phyloP scores from a whole-genome alignment of 2,329 filamentous ascomycete genomes.

The Exutisphaerella laricina region DNA sequence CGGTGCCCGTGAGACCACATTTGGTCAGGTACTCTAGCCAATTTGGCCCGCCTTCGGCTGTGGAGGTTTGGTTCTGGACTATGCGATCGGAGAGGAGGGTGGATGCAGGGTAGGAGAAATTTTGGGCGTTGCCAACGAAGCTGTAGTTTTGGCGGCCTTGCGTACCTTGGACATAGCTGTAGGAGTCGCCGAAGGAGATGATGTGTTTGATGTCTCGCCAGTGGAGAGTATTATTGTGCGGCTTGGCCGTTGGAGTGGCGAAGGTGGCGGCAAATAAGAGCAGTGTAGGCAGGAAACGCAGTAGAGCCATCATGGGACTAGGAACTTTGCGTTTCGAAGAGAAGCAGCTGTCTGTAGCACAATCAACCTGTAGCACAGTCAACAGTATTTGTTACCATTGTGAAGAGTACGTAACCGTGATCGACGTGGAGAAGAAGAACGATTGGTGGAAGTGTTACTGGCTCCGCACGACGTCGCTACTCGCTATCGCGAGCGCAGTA shows the following conservation, averaged over 20 bases:
- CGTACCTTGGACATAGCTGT: conserved; percentile 51
- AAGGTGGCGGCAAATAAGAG: background rate
- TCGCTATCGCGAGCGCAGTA: background rate
- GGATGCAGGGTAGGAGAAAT: conserved; percentile 42
- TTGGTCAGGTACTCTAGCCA: conserved; percentile 51
- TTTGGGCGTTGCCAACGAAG: conserved; percentile 51
- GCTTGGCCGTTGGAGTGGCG: background rate
- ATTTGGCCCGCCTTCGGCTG: conserved; percentile 50
- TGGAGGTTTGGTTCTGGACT: conserved; percentile 47
- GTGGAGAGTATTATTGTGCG: conserved; percentile 31
- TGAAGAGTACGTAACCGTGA: background rate
- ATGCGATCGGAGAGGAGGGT: conserved; percentile 46
- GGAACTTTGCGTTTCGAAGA: too few species aligned
- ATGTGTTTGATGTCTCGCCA: conserved; percentile 36
- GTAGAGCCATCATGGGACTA: too few species aligned
- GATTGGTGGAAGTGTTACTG: background rate
- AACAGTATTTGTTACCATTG: too few species aligned
- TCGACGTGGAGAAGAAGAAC: background rate
- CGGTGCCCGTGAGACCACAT: conserved; percentile 39
- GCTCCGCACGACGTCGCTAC: background rate
- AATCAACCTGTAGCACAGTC: background rate
- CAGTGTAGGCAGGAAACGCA: background rate
- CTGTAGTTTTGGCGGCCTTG: conserved; percentile 48
- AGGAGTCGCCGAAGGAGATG: conserved; percentile 48
- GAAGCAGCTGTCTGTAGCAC: background rate